Evolutionary conservation across 1,284 basidiomycete genomes (phyloP), one percentile per base, ranked within the genome.

Genomic region (Cryptococcus maquisensis): DNA sequence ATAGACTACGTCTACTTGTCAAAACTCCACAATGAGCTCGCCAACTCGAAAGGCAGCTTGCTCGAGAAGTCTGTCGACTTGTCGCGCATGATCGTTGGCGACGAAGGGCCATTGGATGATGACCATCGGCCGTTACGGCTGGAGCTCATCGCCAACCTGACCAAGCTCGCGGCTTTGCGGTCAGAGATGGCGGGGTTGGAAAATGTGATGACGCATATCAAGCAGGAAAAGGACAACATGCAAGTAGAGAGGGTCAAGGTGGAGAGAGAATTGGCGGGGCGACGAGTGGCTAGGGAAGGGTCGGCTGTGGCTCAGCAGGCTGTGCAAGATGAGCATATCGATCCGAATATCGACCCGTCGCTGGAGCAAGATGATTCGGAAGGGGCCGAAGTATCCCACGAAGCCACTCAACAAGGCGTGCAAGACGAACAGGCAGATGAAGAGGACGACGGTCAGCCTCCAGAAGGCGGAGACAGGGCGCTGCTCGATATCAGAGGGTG

Each of bases 401-500:
- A 35, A 2, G 46, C 16, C 9, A 21, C 20, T n/a, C n/a, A n/a
- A n/a, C n/a, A n/a, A 47, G 46, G 28, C 28, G 32, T 16, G 26
- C 26, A 36, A 38, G 3, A 21, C 13, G 46, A 12, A 21, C 46
- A 18, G 32, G 26, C 28, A 2, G 46, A 47, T 26, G 41, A 23
- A 26, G 20, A 44, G 13, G 26, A 49, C 23, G 40, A 16, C 5
- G 18, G 40, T 24, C 15, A 37, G 4, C 40, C 49, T 15, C 23
- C 44, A 23, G 40, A 23, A 42, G 40, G 40, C n/a, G 65, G 67
- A 4, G 70, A 71, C 42, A 65, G 66, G 20, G 67, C 67, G 3
- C 57, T 74, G 45, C 49, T 71, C 46, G 71, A 74, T 39, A 60
- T 74, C 3, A 61, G 71, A 24, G 63, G 66, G n/a, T 63, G 71